These are phyloP conservation scores for Macadamia tetraphylla DNA, from an alignment of 164 flowering plant genomes.

Conservation along the genomic window DNA sequence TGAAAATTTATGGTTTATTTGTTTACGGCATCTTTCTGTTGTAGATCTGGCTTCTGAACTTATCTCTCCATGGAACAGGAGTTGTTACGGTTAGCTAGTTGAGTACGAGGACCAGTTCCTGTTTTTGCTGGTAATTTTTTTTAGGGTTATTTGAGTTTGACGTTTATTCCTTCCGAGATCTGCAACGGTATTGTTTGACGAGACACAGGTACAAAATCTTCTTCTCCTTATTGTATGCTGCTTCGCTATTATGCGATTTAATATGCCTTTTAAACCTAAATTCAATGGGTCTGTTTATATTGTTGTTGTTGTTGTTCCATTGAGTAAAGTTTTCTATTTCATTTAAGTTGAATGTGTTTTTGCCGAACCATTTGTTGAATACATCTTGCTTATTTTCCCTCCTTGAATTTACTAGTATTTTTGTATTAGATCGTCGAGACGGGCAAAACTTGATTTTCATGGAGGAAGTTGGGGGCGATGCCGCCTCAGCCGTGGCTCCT, in stretches of 20 bases:
- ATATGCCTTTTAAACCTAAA: not conserved
- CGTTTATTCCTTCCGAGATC: slow-evolving; percentile 3
- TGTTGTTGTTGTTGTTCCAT: too few relatives aligned
- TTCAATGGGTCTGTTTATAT: not conserved
- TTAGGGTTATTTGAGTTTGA: slow-evolving; percentile 2
- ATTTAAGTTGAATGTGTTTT: not conserved
- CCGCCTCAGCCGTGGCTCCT: slow-evolving; percentile 43
- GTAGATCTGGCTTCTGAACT: not conserved
- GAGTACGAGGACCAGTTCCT: not conserved
- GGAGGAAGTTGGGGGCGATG: slow-evolving; percentile 59
- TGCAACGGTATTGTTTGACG: slow-evolving; percentile 2
- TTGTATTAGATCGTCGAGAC: not conserved
- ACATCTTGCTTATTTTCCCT: not conserved
- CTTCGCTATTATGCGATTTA: not conserved
- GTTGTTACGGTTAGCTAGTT: not conserved
- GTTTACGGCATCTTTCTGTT: not conserved
- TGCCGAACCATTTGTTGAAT: not conserved
- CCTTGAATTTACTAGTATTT: not conserved
- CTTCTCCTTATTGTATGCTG: not conserved
- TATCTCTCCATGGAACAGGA: not conserved
- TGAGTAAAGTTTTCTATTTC: too few relatives aligned
- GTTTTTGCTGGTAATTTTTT: not conserved
- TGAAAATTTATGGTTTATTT: slow-evolving; percentile 1
- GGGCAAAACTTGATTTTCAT: slow-evolving; percentile 16
- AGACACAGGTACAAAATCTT: slow-evolving; percentile 4